A percentile compares a stretch with the other conserved stretches of the same genome.
These are phyloP conservation scores for Hanseniaspora taiwanica DNA, from an alignment of 805 yeast species.

Conservation along the genomic window DNA sequence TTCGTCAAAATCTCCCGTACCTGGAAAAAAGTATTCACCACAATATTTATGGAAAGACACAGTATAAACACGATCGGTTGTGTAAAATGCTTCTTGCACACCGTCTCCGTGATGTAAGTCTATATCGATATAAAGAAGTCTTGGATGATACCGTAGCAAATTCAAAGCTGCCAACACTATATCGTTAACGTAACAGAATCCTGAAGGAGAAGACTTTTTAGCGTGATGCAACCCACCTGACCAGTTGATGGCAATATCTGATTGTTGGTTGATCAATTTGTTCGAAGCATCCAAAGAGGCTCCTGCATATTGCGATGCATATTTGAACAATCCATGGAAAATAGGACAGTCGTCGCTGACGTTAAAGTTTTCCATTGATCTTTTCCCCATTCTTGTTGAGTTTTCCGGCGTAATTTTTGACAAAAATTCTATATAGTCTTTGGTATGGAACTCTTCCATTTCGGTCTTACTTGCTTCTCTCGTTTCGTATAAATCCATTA, in stretches of 20 bases:
- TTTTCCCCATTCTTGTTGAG: constrained; percentile 38
- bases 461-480: constrained; percentile 73
- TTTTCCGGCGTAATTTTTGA: constrained; percentile 68
- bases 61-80: constrained; percentile 86
- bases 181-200: constrained; percentile 84
- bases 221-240: constrained; percentile 94
- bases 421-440: constrained; percentile 71
- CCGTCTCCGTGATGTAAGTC: constrained; percentile 95
- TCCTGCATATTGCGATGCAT: constrained; percentile 72
- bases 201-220: constrained; percentile 78
- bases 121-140: constrained; percentile 78
- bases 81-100: constrained; percentile 86
- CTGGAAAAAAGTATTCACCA: constrained; percentile 79
- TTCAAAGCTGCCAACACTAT: constrained; percentile 77
- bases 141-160: constrained; percentile 65
- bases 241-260: constrained; percentile 87
- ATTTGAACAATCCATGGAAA: constrained; percentile 65
- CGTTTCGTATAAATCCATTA: constrained; percentile 83
- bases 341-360: constrained; percentile 93
- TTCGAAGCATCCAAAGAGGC: constrained; percentile 87
- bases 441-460: constrained; percentile 69
- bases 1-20: constrained; percentile 79
- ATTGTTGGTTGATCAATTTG: constrained; percentile 63
- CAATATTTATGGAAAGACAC: constrained; percentile 79
- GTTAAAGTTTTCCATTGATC: constrained; percentile 51